Conservation (phyloP, 306 rosid genomes). For the Vigna nakashimae region DNA sequence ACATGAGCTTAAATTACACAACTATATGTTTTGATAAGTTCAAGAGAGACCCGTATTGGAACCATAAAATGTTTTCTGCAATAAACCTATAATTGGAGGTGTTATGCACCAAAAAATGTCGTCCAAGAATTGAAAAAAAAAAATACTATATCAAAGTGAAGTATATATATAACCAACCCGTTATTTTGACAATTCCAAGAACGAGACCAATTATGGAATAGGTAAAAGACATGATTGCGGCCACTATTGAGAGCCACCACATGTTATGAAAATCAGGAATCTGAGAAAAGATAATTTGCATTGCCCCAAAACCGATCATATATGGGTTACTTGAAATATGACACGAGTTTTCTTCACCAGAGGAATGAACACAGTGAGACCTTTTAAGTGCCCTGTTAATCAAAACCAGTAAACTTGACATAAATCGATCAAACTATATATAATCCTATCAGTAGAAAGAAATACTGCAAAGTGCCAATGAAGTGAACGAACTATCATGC, state of each 20-base stretch:
- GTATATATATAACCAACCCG: slow-evolving; percentile 60
- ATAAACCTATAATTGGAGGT: slow-evolving; percentile 5
- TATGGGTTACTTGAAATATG: slow-evolving; percentile 49
- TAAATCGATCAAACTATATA: not conserved
- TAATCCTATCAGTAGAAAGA: slow-evolving; percentile 21
- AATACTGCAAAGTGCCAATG: not conserved
- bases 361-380: slow-evolving; percentile 51
- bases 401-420: slow-evolving; percentile 24
- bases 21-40: slow-evolving; percentile 13
- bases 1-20: slow-evolving; percentile 1
- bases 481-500: not conserved
- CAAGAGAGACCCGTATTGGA: not conserved
- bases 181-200: slow-evolving; percentile 60
- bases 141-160: slow-evolving; percentile 13
- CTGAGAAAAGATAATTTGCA: slow-evolving; percentile 56
- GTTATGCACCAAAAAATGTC: slow-evolving; percentile 7
- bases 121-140: slow-evolving; percentile 23
- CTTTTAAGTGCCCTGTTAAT: slow-evolving; percentile 56
- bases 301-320: slow-evolving; percentile 57
- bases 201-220: slow-evolving; percentile 61
- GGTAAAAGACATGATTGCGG: slow-evolving; percentile 65
- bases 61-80: slow-evolving; percentile 25
- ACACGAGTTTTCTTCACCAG: slow-evolving; percentile 48
- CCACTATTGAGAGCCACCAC: slow-evolving; percentile 73
- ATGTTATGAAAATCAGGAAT: slow-evolving; percentile 64